Percentiles rank a stretch among this genome's conserved stretches.
Conservation (phyloP, 2,329 filamentous ascomycete species). For the Rhynchosporium secalis region DNA sequence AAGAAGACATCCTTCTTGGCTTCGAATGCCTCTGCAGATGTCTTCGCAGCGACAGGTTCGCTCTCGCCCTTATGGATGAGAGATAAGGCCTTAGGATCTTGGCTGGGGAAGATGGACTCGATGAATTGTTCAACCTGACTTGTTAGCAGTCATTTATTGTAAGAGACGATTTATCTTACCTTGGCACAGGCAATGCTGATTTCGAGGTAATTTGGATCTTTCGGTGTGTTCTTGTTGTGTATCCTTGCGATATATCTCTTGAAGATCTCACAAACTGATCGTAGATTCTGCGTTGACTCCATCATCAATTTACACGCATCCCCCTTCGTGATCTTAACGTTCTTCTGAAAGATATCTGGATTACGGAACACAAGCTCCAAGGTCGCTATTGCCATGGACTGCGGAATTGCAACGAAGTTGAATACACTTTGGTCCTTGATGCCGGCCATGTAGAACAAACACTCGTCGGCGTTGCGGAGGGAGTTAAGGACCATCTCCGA, state of each 20-base stretch:
- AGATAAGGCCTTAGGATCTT: slow-evolving; percentile 65
- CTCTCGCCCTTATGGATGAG: slow-evolving; percentile 41
- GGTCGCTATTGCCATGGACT: slow-evolving; percentile 96
- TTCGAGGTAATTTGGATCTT: slow-evolving; percentile 86
- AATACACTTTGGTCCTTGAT: slow-evolving; percentile 96
- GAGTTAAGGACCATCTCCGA: slow-evolving; percentile 95
- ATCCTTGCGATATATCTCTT: slow-evolving; percentile 76
- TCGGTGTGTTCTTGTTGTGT: slow-evolving; percentile 89
- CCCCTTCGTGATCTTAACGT: slow-evolving; percentile 96
- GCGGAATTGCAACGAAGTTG: slow-evolving; percentile 97
- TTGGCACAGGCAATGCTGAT: slow-evolving; percentile 69
- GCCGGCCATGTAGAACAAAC: slow-evolving; percentile 95
- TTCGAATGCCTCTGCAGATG: slow-evolving; percentile 43
- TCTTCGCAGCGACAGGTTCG: slow-evolving; percentile 10
- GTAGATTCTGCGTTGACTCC: slow-evolving; percentile 87
- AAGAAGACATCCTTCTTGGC: slow-evolving; percentile 57
- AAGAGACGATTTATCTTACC: neutral
- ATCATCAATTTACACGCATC: slow-evolving; percentile 90
- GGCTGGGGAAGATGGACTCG: slow-evolving; percentile 85
- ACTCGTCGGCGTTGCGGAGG: slow-evolving; percentile 83
- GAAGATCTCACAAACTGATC: slow-evolving; percentile 79
- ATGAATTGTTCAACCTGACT: slow-evolving; percentile 89
- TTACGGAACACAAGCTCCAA: slow-evolving; percentile 92
- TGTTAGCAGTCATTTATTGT: slow-evolving; percentile 13
- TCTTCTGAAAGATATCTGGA: slow-evolving; percentile 77